phyloP scores from a whole-genome alignment of 805 yeast genomes.

The Suhomyces pyralidae region DNA sequence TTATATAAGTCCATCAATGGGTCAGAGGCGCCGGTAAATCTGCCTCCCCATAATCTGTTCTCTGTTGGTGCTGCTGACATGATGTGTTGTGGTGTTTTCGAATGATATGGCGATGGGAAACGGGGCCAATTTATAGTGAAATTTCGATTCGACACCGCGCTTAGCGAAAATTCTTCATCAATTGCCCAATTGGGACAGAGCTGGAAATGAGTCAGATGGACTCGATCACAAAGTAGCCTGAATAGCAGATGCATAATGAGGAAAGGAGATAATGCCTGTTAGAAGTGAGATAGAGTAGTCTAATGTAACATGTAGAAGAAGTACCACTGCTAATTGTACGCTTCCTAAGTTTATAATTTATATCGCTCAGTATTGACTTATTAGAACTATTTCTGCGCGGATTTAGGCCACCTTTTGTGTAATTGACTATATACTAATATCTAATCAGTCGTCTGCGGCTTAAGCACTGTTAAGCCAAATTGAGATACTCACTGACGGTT shows the following conservation, averaged over 20 bases:
- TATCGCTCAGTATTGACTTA: neutral
- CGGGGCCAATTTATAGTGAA: conserved; percentile 1
- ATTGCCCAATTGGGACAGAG: conserved; percentile 9
- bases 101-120: neutral
- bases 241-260: neutral
- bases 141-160: conserved; percentile 23
- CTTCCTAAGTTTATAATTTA: too few species aligned
- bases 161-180: conserved; percentile 7
- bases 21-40: conserved; percentile 95
- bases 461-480: too few species aligned
- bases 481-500: neutral
- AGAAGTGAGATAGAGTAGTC: neutral
- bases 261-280: neutral
- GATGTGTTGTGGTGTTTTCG: conserved; percentile 1
- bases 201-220: conserved; percentile 1
- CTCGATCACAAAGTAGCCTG: neutral
- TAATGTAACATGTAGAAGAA: neutral
- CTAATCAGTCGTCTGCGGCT: too few species aligned
- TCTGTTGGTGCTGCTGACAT: conserved; percentile 51
- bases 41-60: conserved; percentile 93
- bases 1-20: conserved; percentile 97
- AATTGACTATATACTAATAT: too few species aligned
- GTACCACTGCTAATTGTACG: neutral
- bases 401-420: neutral
- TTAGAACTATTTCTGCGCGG: neutral